Base-by-base conservation (phyloP, 1,284 basidiomycete species). In the Athelia psychrophila region DNA sequence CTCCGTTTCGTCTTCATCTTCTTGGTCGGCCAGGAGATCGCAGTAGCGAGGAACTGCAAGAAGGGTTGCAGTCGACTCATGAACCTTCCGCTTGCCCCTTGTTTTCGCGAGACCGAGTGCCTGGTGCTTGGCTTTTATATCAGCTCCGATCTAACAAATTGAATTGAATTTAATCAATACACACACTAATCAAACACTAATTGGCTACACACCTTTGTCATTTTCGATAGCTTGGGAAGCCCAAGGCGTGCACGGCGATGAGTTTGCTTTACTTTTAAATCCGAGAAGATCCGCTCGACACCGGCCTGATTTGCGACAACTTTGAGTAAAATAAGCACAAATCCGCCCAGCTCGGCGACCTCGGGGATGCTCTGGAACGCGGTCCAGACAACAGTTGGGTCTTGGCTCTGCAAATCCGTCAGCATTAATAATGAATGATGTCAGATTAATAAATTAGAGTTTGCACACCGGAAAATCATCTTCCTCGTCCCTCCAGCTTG, bases 261-360 rank as follows among this genome's bases (percentile, higher is more conserved):
- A 9, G 47, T 54, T 40, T 47, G 44, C 44, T 50, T 55, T 35
- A 53, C 48, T 44, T 53, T 53, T 20, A 48, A 35, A 27, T 56
- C 52, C 3, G 54, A 53, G 20, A 56, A 56, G 33, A 33, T 45
- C 2, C 51, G 52, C 25, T 55, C 51, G 13, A 19, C 32, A 18
- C 54, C 51, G 3, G 44, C 54, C 13, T 47, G 44, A 38, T 55
- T 53, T 13, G 50, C 44, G 18, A 48, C 19, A 42, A 55, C 27
- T 3, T 44, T 44, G 33, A 53, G 48, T 32, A 55, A 20, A 3
- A 50, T 15, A 2, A 53, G 49, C 3, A 51, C 51, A 27, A 55
- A 53, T 16, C 50, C 51, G 3, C 51, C 51, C 15, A 55, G 54
- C 24, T 55, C 51, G 16, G 33, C 20, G 24, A 52, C 19, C 13